A percentile compares a stretch with the other conserved stretches of the same genome.
These are phyloP conservation scores for Basidiobolus meristosporus DNA, from an alignment of 371 early-diverging fungal species.

Conservation along the genomic window DNA sequence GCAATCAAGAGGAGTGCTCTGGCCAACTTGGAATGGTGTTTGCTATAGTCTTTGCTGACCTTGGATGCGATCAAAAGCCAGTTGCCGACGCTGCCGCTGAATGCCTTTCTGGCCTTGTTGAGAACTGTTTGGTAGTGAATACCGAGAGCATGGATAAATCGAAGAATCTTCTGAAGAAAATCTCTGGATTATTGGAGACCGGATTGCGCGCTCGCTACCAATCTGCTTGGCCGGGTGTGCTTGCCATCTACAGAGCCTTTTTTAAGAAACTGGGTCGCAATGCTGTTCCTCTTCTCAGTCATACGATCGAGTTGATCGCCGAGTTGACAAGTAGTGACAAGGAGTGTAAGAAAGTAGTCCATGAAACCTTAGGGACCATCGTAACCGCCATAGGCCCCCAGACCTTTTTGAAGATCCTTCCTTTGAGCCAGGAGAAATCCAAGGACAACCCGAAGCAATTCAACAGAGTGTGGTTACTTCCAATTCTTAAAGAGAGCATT, in stretches of 20 bases:
- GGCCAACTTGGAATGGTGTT: constrained; percentile 45
- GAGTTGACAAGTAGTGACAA: constrained; percentile 62
- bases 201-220: constrained; percentile 60
- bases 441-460: constrained; percentile 12
- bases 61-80: constrained; percentile 41
- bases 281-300: constrained; percentile 40
- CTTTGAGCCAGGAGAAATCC: constrained; percentile 53
- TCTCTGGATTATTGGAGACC: constrained; percentile 12
- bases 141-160: constrained; percentile 38
- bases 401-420: constrained; percentile 49
- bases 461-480: constrained; percentile 68
- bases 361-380: constrained; percentile 59
- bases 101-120: constrained; percentile 40
- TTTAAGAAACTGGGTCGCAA: constrained; percentile 47
- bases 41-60: constrained; percentile 40
- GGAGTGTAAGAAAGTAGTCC: constrained; percentile 68
- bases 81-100: constrained; percentile 32
- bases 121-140: constrained; percentile 47
- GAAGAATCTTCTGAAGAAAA: constrained; percentile 12
- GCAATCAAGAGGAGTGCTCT: constrained; percentile 22
- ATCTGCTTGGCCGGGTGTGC: constrained; percentile 63
- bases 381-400: constrained; percentile 66
- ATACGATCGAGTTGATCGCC: constrained; percentile 38
- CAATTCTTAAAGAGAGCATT: constrained; percentile 52
- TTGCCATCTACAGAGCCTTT: constrained; percentile 54